Evolutionary conservation across 257 asterid genomes (phyloP), one percentile per base, ranked within the genome.

Genomic region (Leptodermis oblonga): DNA sequence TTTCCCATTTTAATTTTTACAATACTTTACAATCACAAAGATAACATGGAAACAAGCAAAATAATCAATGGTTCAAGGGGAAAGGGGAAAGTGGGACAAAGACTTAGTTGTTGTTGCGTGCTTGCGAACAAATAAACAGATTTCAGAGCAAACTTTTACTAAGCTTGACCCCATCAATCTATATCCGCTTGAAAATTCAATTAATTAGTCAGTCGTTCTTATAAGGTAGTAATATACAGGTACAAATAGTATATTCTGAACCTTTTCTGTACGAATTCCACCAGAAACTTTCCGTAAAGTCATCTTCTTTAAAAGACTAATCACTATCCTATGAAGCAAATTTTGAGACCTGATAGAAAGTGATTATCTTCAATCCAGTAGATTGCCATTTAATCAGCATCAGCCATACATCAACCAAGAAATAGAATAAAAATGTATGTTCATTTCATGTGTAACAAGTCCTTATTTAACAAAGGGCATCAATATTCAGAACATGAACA

Each of bases 1-100:
- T n/a, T n/a, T n/a, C n/a, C n/a, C n/a, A n/a, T n/a, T n/a, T n/a
- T n/a, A n/a, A n/a, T n/a, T n/a, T n/a, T n/a, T n/a, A n/a, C n/a
- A n/a, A n/a, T n/a, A n/a, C n/a, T n/a, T n/a, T n/a, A n/a, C n/a
- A n/a, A n/a, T n/a, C n/a, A n/a, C n/a, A n/a, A n/a, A n/a, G n/a
- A n/a, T n/a, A n/a, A n/a, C n/a, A n/a, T 13, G 48, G 54, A 68
- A 23, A 34, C 36, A 14, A 52, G 30, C 62, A 68, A 34, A 59
- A n/a, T 17, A 6, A 15, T 22, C 17, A 9, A 7, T 12, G 43
- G 3, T 59, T 31, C 42, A 33, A 17, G 20, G 30, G 63, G 20
- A 17, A 15, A 30, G n/a, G 0, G 4, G 18, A 4, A 14, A 28
- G 26, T 14, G 45, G 7, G n/a, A n/a, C n/a, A n/a, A n/a, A n/a